Evolutionary conservation across 2,329 filamentous ascomycete genomes (phyloP).

Genomic region (Colletotrichum melonis): DNA sequence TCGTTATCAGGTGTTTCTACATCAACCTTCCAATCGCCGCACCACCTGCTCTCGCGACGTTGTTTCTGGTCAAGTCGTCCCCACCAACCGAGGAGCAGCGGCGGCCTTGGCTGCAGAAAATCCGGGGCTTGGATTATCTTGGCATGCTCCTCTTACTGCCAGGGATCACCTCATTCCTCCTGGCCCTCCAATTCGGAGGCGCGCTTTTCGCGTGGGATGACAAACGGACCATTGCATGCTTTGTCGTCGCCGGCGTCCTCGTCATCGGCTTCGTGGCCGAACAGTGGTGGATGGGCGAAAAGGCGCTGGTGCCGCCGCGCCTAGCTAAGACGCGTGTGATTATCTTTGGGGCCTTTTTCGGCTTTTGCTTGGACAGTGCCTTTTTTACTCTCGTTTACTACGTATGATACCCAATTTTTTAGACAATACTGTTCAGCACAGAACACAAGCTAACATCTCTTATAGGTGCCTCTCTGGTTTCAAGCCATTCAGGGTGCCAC

Average conservation of each 20-base stretch:
- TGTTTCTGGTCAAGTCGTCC: slow-evolving; percentile 37
- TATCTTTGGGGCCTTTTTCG: slow-evolving; percentile 37
- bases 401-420: not conserved
- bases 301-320: slow-evolving; percentile 49
- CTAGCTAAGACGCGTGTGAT: slow-evolving; percentile 48
- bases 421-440: accelerated
- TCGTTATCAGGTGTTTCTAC: slow-evolving; percentile 38
- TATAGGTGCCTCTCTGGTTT: slow-evolving; percentile 47
- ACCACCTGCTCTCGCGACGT: slow-evolving; percentile 39
- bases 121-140: slow-evolving; percentile 36
- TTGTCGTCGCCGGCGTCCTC: slow-evolving; percentile 43
- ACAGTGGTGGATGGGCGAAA: slow-evolving; percentile 47
- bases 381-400: slow-evolving; percentile 26
- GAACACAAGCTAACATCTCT: not conserved
- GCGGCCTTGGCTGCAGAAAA: slow-evolving; percentile 33
- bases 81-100: slow-evolving; percentile 24
- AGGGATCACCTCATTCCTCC: slow-evolving; percentile 50
- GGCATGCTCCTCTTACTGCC: slow-evolving; percentile 39
- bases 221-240: slow-evolving; percentile 43
- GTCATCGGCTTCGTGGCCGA: slow-evolving; percentile 43
- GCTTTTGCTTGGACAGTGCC: slow-evolving; percentile 37
- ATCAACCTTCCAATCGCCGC: slow-evolving; percentile 45
- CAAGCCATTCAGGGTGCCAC: slow-evolving; percentile 47
- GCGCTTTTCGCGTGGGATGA: slow-evolving; percentile 45
- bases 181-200: slow-evolving; percentile 58